These are phyloP conservation scores for Boletus tomentosulus DNA, from an alignment of 768 basidiomycete species.

Conservation along the genomic window DNA sequence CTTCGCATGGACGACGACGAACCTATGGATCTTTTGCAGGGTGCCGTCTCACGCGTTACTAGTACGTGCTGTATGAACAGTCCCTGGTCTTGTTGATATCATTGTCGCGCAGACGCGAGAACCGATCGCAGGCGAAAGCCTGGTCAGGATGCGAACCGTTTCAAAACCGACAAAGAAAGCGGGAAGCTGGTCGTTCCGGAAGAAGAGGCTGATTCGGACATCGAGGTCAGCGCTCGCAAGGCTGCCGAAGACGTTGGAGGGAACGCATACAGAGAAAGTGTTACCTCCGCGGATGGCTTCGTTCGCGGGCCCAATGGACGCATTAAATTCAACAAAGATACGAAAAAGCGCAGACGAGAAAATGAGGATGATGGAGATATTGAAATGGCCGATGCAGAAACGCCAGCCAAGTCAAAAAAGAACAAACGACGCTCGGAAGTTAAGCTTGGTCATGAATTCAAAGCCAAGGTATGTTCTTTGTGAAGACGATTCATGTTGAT, in stretches of 20 bases:
- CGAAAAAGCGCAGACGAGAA: constrained; percentile 83
- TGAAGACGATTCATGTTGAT: not conserved
- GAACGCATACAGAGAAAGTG: constrained; percentile 75
- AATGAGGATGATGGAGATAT: constrained; percentile 60
- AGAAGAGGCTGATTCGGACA: constrained; percentile 47
- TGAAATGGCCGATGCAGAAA: constrained; percentile 73
- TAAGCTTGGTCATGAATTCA: constrained; percentile 84
- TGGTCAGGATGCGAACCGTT: constrained; percentile 79
- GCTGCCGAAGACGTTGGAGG: constrained; percentile 58
- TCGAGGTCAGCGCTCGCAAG: constrained; percentile 36
- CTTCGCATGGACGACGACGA: constrained; percentile 86
- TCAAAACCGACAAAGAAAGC: constrained; percentile 82
- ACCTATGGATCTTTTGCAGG: constrained; percentile 91
- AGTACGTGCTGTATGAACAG: constrained; percentile 42
- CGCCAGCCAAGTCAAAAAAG: constrained; percentile 39
- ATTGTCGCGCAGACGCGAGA: constrained; percentile 35
- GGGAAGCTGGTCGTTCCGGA: constrained; percentile 76
- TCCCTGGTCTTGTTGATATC: constrained; percentile 1
- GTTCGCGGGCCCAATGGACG: constrained; percentile 78
- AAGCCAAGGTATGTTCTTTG: constrained; percentile 72
- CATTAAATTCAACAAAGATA: constrained; percentile 95
- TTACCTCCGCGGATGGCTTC: constrained; percentile 88
- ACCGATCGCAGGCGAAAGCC: constrained; percentile 63
- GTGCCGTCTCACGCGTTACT: constrained; percentile 65
- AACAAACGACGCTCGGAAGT: constrained; percentile 51